Conservation (phyloP, 2,329 filamentous ascomycete genomes). For the Alternaria atra region DNA sequence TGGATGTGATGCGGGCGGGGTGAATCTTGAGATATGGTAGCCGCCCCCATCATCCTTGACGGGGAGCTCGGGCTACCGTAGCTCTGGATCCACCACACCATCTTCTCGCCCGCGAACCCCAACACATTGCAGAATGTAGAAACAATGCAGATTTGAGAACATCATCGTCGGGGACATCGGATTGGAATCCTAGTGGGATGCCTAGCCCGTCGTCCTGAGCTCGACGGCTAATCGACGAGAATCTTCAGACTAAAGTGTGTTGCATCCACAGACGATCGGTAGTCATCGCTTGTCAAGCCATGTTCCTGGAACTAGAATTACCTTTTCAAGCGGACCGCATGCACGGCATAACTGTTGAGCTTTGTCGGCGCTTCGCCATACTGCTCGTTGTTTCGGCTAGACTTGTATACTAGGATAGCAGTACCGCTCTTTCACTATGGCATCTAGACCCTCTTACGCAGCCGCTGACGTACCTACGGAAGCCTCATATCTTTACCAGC, state of each 20-base stretch:
- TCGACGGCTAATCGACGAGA: neutral
- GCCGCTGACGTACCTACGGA: conserved; percentile 24
- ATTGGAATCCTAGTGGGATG: conserved; percentile 12
- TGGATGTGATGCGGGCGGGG: conserved; percentile 21
- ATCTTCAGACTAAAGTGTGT: neutral
- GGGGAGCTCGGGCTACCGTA: conserved; percentile 30
- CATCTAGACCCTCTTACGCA: conserved; percentile 25
- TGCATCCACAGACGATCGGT: neutral
- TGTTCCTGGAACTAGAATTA: conserved; percentile 9
- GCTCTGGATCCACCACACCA: conserved; percentile 25
- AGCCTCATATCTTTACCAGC: conserved; percentile 4
- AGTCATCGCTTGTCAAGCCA: conserved; percentile 9
- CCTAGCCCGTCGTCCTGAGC: neutral
- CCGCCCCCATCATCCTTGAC: conserved; percentile 29
- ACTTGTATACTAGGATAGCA: conserved; percentile 1
- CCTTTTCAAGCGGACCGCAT: conserved; percentile 11
- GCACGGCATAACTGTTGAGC: conserved; percentile 21
- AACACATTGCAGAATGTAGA: conserved; percentile 12
- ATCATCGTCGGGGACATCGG: conserved; percentile 28
- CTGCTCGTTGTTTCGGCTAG: conserved; percentile 28
- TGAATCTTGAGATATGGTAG: conserved; percentile 19
- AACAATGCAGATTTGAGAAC: conserved; percentile 20
- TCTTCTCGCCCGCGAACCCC: conserved; percentile 17
- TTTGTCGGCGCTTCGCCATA: conserved; percentile 33
- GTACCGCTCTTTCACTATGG: conserved; percentile 14